Evolutionary conservation across 2,329 filamentous ascomycete genomes (phyloP), one percentile per base, ranked within the genome.

Genomic region (Trichophyton verrucosum): DNA sequence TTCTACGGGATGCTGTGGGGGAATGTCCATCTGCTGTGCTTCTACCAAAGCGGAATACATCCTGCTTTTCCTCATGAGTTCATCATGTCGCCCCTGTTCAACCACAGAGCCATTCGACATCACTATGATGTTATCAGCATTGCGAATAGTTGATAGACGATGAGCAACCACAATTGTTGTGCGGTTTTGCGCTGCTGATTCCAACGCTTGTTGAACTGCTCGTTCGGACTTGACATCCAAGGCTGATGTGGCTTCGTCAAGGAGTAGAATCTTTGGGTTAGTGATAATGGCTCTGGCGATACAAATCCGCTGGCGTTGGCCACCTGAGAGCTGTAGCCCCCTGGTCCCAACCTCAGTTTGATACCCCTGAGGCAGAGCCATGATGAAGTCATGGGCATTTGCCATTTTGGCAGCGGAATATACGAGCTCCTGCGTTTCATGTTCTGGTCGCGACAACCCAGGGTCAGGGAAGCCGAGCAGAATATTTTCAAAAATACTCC

Each of bases 351-450:
- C 56, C 4, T 42, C 33, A 27, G 56, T 58, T 22, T 42, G 40
- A 9, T 42, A 58, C 1, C 56, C 56, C 15, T 55, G 24, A 1
- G 86, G 86, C 2, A 89, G 75, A 20, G 80, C 80, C 53, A 81
- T 78, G 61, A 89, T 85, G 66, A 86, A 88, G 62, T 87, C 85
- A 64, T 86, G 81, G 0, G 86, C 86, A 70, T 86, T 88, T 0
- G 86, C 81, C 67, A 87, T 84, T 51, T 77, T 76, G 63, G 85
- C 88, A 5, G 86, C 86, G 47, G 82, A 79, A 63, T 78, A 78
- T 2, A 88, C 78, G 67, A 55, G 79, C 76, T 53, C 49, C 30
- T 42, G 58, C 58, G 38, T 63, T 57, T 62, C 63, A 30, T 60
- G 58, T 44, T 64, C 63, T 38, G 51, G n/a, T 55, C 13, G 24